Evolutionary conservation across 2,329 filamentous ascomycete species (phyloP).

Genomic region (Helminthosporium solani): DNA sequence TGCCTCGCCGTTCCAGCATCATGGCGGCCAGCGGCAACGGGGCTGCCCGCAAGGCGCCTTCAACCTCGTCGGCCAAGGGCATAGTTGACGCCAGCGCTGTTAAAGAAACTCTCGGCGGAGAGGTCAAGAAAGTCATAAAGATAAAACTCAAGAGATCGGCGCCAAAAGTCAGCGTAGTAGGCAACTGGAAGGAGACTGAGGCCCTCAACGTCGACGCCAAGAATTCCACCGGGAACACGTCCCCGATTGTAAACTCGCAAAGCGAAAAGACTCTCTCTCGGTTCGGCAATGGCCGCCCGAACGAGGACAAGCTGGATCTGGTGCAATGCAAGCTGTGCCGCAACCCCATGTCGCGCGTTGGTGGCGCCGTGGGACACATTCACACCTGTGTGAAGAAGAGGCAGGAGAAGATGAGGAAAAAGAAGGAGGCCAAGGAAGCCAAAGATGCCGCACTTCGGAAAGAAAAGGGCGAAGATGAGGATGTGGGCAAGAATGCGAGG

Average conservation of each 20-base stretch:
- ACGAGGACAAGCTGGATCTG: slow-evolving; percentile 76
- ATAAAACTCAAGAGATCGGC: slow-evolving; percentile 59
- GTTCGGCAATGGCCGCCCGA: slow-evolving; percentile 77
- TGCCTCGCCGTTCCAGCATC: slow-evolving; percentile 4
- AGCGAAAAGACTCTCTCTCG: slow-evolving; percentile 75
- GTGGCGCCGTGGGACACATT: slow-evolving; percentile 73
- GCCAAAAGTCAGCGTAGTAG: slow-evolving; percentile 65
- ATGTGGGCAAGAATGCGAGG: slow-evolving; percentile 43
- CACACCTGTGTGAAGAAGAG: slow-evolving; percentile 81
- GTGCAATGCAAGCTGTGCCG: slow-evolving; percentile 92
- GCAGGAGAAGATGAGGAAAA: slow-evolving; percentile 62
- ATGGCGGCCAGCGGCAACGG: slow-evolving; percentile 43
- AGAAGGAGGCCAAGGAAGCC: slow-evolving; percentile 63
- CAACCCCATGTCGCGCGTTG: slow-evolving; percentile 75
- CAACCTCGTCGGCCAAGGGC: slow-evolving; percentile 25
- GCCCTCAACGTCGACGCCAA: slow-evolving; percentile 51
- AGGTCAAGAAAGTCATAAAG: slow-evolving; percentile 43
- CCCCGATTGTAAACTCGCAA: slow-evolving; percentile 57
- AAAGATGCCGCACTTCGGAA: slow-evolving; percentile 53
- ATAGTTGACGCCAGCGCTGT: slow-evolving; percentile 33
- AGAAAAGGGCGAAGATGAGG: slow-evolving; percentile 48
- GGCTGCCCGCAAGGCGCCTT: slow-evolving; percentile 36
- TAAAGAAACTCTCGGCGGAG: slow-evolving; percentile 39
- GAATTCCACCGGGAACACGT: slow-evolving; percentile 24
- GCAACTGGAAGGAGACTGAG: slow-evolving; percentile 69